phyloP scores from a whole-genome alignment of 305 asterid species.

The Withania somnifera region DNA sequence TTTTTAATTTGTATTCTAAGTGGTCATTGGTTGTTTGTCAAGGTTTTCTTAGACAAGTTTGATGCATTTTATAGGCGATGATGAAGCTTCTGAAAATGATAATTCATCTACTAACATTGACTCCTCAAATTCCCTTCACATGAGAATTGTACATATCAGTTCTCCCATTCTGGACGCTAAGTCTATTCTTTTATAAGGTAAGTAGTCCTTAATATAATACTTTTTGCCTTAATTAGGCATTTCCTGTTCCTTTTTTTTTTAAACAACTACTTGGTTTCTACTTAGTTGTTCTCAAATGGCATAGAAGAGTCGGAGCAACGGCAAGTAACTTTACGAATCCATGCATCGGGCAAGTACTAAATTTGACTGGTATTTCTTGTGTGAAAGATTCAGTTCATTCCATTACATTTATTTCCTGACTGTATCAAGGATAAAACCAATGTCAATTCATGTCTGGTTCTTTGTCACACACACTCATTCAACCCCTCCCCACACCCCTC shows the following conservation, averaged over 20 bases:
- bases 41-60: slow-evolving; percentile 5
- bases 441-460: neutral
- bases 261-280: neutral
- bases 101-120: slow-evolving; percentile 36
- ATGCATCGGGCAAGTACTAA: slow-evolving; percentile 55
- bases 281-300: slow-evolving; percentile 68
- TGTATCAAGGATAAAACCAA: neutral
- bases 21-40: no score
- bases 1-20: no score
- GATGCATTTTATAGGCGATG: slow-evolving; percentile 18
- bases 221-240: neutral
- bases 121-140: slow-evolving; percentile 18
- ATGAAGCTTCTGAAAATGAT: slow-evolving; percentile 20
- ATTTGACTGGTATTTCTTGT: neutral
- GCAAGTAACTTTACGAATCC: slow-evolving; percentile 47
- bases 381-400: slow-evolving; percentile 7
- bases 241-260: neutral
- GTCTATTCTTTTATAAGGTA: slow-evolving; percentile 69
- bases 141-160: slow-evolving; percentile 58
- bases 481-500: no score
- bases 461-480: no score
- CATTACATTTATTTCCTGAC: neutral
- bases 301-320: slow-evolving; percentile 62
- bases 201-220: neutral
- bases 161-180: slow-evolving; percentile 82